Evolutionary conservation across 495 filamentous ascomycete genomes (phyloP).

Genomic region (Trichoderma virens): DNA sequence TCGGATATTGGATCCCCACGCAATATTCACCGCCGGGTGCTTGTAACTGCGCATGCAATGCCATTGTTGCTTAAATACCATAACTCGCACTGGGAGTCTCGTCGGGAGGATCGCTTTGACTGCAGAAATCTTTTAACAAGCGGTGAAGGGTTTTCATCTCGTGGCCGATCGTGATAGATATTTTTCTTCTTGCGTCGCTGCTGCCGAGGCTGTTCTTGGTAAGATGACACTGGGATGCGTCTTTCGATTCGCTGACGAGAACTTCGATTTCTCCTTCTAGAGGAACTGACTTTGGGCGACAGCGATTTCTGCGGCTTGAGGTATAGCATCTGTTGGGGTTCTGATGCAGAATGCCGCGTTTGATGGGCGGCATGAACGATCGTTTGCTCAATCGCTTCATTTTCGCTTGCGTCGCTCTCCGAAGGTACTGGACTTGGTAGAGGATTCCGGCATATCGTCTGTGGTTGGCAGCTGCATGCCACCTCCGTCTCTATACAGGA

Average conservation of each 20-base stretch:
- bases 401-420: background rate
- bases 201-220: background rate
- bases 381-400: background rate
- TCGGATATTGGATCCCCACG: background rate
- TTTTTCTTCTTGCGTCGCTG: background rate
- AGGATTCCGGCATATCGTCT: background rate
- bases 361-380: too few relatives aligned
- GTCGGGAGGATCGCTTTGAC: background rate
- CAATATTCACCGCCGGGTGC: background rate
- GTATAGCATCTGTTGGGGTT: background rate
- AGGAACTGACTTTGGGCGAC: too few relatives aligned
- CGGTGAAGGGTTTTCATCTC: background rate
- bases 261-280: background rate
- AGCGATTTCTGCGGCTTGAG: background rate
- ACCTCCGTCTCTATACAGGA: background rate
- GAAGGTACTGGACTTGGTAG: background rate
- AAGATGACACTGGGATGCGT: background rate
- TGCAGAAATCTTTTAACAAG: background rate
- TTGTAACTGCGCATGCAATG: background rate
- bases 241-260: background rate
- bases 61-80: background rate
- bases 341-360: background rate
- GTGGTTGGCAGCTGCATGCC: background rate
- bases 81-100: background rate
- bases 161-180: background rate